These are phyloP conservation scores for Globomyces sp. DNA, from an alignment of 371 early-diverging fungal species.

Conservation along the genomic window DNA sequence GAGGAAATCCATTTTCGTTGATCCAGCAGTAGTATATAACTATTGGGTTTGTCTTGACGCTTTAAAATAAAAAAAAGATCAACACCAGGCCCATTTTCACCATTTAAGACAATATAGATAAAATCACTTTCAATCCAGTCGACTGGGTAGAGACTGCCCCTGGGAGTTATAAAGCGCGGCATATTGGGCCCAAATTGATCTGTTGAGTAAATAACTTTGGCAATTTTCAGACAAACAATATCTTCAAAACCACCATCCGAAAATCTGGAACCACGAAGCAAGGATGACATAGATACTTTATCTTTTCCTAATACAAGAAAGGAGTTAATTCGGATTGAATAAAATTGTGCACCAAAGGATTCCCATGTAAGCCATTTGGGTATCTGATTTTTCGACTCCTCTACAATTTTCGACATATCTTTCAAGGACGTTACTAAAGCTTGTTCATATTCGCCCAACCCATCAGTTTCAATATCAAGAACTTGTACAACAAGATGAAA, in stretches of 20 bases:
- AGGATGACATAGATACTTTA: conserved; percentile 11
- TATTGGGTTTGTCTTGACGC: conserved; percentile 11
- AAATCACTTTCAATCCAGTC: conserved; percentile 16
- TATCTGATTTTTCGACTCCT: neutral
- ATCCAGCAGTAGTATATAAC: conserved; percentile 17
- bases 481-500: conserved; percentile 19
- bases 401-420: conserved; percentile 9
- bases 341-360: conserved; percentile 22
- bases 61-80: conserved; percentile 20
- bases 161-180: conserved; percentile 8
- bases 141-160: neutral
- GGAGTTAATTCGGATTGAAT: conserved; percentile 19
- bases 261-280: conserved; percentile 20
- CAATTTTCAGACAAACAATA: conserved; percentile 8
- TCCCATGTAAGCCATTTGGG: conserved; percentile 22
- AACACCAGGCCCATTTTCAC: conserved; percentile 16
- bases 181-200: conserved; percentile 20
- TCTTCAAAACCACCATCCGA: conserved; percentile 18
- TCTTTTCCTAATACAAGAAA: conserved; percentile 20
- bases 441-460: conserved; percentile 13
- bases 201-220: conserved; percentile 16
- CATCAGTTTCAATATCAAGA: neutral
- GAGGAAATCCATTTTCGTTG: conserved; percentile 18
- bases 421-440: conserved; percentile 17
- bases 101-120: conserved; percentile 19